Evolutionary conservation across 371 early-diverging fungal species (phyloP).

Genomic region (Apophysomyces sp.): DNA sequence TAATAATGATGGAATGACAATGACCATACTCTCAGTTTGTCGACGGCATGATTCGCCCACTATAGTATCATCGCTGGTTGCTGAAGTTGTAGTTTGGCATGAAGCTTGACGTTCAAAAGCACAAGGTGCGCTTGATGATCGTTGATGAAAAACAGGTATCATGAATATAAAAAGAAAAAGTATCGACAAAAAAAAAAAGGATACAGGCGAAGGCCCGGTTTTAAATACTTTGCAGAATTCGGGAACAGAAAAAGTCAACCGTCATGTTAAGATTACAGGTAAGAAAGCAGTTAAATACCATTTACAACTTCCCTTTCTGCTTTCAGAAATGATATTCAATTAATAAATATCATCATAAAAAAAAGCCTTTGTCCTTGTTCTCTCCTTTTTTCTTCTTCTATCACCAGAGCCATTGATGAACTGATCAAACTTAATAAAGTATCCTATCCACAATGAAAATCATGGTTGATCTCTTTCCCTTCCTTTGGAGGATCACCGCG

Average conservation of each 20-base stretch:
- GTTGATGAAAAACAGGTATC: neutral
- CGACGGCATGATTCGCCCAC: neutral
- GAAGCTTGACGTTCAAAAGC: neutral
- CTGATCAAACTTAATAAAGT: neutral
- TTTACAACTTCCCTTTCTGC: neutral
- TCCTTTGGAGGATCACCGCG: neutral
- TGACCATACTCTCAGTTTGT: neutral
- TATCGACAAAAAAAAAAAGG: neutral
- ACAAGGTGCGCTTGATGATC: neutral
- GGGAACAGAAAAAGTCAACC: neutral
- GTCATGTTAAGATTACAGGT: neutral
- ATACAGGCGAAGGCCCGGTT: conserved; percentile 1
- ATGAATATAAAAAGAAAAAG: neutral
- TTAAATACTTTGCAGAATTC: conserved; percentile 2
- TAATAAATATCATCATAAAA: neutral
- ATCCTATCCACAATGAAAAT: neutral
- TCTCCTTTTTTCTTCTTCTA: neutral
- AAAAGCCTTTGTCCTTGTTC: neutral
- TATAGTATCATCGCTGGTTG: neutral
- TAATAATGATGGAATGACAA: neutral
- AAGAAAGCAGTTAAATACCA: neutral
- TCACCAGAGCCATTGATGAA: neutral
- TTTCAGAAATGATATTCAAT: no score
- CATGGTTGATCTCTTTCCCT: neutral
- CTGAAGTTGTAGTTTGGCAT: neutral